Percentiles rank a stretch among this genome's conserved stretches.
Evolutionary conservation across 1,284 basidiomycete genomes (phyloP).

Genomic region (Sphaerobolus stellatus): DNA sequence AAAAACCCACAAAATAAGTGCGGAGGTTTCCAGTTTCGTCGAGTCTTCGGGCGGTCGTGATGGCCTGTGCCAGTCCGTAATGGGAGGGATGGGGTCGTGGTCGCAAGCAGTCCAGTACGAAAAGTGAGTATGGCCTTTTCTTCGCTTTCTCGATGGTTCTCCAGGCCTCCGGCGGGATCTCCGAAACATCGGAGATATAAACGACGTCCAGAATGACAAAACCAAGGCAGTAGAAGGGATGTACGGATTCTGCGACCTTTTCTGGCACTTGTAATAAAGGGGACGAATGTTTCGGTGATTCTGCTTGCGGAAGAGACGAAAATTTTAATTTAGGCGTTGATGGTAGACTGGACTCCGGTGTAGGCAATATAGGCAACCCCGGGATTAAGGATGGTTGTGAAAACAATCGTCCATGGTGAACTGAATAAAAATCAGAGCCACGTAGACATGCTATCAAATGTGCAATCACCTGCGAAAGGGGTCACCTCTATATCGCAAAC

Average conservation of each 20-base stretch:
- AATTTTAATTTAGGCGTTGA: slow-evolving; percentile 43
- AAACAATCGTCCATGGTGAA: slow-evolving; percentile 67
- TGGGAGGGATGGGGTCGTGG: slow-evolving; percentile 66
- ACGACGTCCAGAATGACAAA: slow-evolving; percentile 68
- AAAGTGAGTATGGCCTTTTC: slow-evolving; percentile 42
- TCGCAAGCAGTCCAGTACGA: slow-evolving; percentile 72
- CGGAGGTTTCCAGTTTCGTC: slow-evolving; percentile 38
- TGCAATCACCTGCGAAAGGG: slow-evolving; percentile 60
- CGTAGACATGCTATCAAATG: slow-evolving; percentile 1
- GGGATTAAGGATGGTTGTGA: slow-evolving; percentile 36
- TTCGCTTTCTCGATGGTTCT: slow-evolving; percentile 39
- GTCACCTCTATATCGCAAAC: slow-evolving; percentile 61
- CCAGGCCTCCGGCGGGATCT: slow-evolving; percentile 72
- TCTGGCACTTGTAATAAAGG: too few relatives aligned
- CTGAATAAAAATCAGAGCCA: slow-evolving; percentile 31
- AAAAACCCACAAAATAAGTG: slow-evolving; percentile 73
- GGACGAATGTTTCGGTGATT: neutral
- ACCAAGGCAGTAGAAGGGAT: slow-evolving; percentile 71
- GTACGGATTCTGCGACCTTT: slow-evolving; percentile 28
- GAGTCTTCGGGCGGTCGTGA: slow-evolving; percentile 53
- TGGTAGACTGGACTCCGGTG: slow-evolving; percentile 42
- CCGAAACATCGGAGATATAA: slow-evolving; percentile 75
- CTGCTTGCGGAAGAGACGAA: slow-evolving; percentile 6
- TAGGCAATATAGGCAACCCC: slow-evolving; percentile 41
- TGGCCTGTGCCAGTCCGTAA: slow-evolving; percentile 61